Evolutionary conservation across 2,329 filamentous ascomycete species (phyloP).

Genomic region (Tolypocladium inflatum): DNA sequence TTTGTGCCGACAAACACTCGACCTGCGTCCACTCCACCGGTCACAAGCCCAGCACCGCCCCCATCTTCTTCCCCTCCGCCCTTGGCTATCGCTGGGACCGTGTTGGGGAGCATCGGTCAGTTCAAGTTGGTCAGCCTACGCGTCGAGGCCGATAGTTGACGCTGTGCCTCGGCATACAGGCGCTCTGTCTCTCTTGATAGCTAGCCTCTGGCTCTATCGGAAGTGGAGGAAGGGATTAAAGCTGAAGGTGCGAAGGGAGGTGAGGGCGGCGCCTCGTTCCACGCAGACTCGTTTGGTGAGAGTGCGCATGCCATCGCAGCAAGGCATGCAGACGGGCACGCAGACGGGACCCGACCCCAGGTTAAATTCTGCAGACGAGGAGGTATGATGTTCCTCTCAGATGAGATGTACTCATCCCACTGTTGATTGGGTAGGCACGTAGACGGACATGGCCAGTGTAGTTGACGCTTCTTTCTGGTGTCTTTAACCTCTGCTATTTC

Average conservation of each 20-base stretch:
- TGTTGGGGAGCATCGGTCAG: conserved; percentile 8
- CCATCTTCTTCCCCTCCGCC: not conserved
- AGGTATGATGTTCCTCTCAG: not conserved
- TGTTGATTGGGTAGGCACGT: not conserved
- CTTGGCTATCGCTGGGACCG: conserved; percentile 2
- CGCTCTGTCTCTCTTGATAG: not conserved
- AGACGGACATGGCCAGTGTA: too few relatives aligned
- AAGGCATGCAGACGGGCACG: not conserved
- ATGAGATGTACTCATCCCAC: not conserved
- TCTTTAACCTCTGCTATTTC: not conserved
- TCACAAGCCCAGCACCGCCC: not conserved
- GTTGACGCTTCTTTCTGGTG: not conserved
- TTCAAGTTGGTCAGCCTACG: not conserved
- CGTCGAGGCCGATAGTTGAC: not conserved
- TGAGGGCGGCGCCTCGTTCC: not conserved
- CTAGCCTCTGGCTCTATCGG: conserved; percentile 3
- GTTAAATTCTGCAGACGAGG: not conserved
- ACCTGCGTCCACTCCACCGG: not conserved
- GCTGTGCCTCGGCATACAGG: not conserved
- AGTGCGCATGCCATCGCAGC: too few relatives aligned
- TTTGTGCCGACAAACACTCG: not conserved
- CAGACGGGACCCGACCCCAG: not conserved
- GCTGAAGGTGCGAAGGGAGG: not conserved
- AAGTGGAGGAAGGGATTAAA: not conserved
- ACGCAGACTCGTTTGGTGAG: not conserved